A percentile compares a stretch with the other conserved stretches of the same genome.
Evolutionary conservation across 1,284 basidiomycete genomes (phyloP).

Genomic region (Marasmius sp.): DNA sequence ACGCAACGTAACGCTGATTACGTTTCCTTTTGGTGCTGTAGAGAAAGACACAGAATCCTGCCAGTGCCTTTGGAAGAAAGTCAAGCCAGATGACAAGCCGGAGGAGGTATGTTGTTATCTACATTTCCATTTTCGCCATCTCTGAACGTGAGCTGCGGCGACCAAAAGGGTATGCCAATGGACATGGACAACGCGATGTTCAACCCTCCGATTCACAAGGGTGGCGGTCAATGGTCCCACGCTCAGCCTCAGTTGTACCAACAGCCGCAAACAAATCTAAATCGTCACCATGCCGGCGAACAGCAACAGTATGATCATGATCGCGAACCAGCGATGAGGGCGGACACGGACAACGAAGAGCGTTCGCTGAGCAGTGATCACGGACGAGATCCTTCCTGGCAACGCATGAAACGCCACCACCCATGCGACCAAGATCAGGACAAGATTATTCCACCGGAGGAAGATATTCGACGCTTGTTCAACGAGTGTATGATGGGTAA

Average conservation of each 20-base stretch:
- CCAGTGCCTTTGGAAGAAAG: constrained; percentile 63
- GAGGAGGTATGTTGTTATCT: constrained; percentile 49
- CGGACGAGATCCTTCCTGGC: no score
- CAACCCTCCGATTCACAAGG: constrained; percentile 50
- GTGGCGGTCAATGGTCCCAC: constrained; percentile 15
- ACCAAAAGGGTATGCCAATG: constrained; percentile 60
- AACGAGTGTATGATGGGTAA: constrained; percentile 77
- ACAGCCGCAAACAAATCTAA: background rate
- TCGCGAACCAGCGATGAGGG: background rate
- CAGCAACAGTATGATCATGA: background rate
- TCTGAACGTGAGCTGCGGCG: background rate
- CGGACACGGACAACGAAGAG: no score
- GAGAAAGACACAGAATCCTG: constrained; percentile 54
- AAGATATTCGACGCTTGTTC: constrained; percentile 74
- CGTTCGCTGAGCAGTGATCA: no score
- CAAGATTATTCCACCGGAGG: constrained; percentile 68
- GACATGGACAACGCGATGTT: constrained; percentile 77
- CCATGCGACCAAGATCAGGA: no score
- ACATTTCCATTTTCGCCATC: background rate
- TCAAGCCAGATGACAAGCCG: constrained; percentile 69
- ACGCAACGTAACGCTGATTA: background rate
- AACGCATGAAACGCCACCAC: no score
- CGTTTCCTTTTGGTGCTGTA: background rate
- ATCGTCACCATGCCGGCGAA: background rate
- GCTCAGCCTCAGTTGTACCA: background rate